Percentiles rank a stretch among this genome's conserved stretches.
phyloP scores from a whole-genome alignment of 352 stramenopile genomes.

The Phytopythium oedochilum region DNA sequence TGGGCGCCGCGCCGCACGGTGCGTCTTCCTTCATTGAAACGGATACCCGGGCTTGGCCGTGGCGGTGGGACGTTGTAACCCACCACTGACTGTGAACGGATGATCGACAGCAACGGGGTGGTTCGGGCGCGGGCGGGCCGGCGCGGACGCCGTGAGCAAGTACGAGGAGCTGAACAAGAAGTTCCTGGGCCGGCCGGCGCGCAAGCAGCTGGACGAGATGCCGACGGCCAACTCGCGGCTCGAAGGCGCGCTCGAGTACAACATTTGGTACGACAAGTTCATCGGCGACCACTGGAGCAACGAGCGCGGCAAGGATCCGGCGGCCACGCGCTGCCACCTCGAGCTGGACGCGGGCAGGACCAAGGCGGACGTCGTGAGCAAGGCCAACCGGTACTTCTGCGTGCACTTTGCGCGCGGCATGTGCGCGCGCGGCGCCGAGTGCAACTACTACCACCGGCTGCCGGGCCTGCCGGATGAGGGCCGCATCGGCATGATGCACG shows the following conservation, averaged over 20 bases:
- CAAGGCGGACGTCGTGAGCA: slow-evolving; percentile 86
- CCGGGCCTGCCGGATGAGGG: slow-evolving; percentile 71
- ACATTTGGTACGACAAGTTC: slow-evolving; percentile 96
- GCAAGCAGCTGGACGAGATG: slow-evolving; percentile 91
- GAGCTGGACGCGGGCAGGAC: slow-evolving; percentile 87
- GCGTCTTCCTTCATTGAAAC: too few species aligned
- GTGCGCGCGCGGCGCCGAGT: slow-evolving; percentile 86
- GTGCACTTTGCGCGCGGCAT: slow-evolving; percentile 91
- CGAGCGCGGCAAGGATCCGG: slow-evolving; percentile 78
- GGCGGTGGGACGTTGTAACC: too few species aligned
- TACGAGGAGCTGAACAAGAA: slow-evolving; percentile 85
- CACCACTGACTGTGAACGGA: too few species aligned
- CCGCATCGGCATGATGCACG: slow-evolving; percentile 85
- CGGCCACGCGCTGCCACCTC: slow-evolving; percentile 81
- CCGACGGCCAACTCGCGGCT: slow-evolving; percentile 79
- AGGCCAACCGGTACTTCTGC: slow-evolving; percentile 89
- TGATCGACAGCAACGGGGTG: slow-evolving; percentile 71
- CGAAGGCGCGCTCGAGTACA: slow-evolving; percentile 93
- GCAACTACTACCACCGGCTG: slow-evolving; percentile 90
- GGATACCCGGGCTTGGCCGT: too few species aligned
- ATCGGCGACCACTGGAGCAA: slow-evolving; percentile 89
- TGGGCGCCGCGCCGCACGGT: slow-evolving; percentile 86
- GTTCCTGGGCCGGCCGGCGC: slow-evolving; percentile 79
- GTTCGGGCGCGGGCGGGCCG: slow-evolving; percentile 90
- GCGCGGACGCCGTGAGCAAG: slow-evolving; percentile 52